A percentile compares a stretch with the other conserved stretches of the same genome.
phyloP scores from a whole-genome alignment of 495 filamentous ascomycete species.

The Talaromyces trachyspermus region DNA sequence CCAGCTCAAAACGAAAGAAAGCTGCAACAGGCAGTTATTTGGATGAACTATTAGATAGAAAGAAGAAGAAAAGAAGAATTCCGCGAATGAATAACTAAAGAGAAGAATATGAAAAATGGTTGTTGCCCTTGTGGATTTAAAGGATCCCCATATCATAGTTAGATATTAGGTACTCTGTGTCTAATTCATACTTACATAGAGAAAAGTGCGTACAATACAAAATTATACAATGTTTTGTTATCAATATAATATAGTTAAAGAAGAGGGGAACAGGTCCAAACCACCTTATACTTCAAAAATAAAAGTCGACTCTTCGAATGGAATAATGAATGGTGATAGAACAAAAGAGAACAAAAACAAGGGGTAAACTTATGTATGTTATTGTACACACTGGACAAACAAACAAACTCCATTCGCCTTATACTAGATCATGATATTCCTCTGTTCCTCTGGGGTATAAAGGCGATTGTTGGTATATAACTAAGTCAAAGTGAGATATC shows the following conservation, averaged over 20 bases:
- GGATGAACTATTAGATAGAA: constrained; percentile 45
- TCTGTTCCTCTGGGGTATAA: constrained; percentile 1
- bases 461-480: neutral
- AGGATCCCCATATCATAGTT: too few relatives aligned
- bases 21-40: constrained; percentile 29
- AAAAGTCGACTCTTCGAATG: neutral
- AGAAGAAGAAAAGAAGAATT: constrained; percentile 47
- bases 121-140: too few relatives aligned
- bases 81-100: constrained; percentile 24
- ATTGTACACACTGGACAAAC: neutral
- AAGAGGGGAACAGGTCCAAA: too few relatives aligned
- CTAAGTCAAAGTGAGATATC: neutral
- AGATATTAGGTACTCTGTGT: too few relatives aligned
- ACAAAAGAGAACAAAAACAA: neutral
- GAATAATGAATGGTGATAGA: neutral
- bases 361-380: neutral
- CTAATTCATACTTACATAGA: too few relatives aligned
- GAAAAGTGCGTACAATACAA: too few relatives aligned
- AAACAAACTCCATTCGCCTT: neutral
- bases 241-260: too few relatives aligned
- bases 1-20: constrained; percentile 8
- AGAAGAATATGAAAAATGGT: neutral
- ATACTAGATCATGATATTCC: neutral
- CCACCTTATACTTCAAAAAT: too few relatives aligned
- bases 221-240: too few relatives aligned